These are phyloP conservation scores for Rubroshorea leprosula DNA, from an alignment of 345 rosid species.

Conservation along the genomic window DNA sequence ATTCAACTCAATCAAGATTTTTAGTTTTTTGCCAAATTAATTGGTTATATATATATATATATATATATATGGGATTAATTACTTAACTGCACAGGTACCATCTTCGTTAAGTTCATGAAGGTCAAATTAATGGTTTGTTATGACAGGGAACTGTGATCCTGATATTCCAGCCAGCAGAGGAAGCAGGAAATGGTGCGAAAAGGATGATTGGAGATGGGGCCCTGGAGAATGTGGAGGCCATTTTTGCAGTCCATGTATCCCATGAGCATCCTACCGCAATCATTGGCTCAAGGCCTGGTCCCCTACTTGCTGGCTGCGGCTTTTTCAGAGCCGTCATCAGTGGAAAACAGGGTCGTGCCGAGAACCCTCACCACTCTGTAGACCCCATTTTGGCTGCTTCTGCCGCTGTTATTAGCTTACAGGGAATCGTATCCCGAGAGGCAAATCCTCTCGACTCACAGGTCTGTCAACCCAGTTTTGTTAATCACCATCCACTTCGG, in stretches of 20 bases:
- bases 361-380: conserved; percentile 24
- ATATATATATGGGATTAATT: no score
- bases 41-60: no score
- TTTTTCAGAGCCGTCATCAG: conserved; percentile 62
- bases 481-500: background rate
- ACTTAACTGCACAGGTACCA: no score
- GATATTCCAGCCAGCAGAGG: conserved; percentile 93
- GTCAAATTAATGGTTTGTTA: background rate
- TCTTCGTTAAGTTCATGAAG: no score
- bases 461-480: conserved; percentile 22
- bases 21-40: no score
- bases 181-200: conserved; percentile 95
- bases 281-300: conserved; percentile 82
- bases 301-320: conserved; percentile 89
- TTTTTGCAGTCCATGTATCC: conserved; percentile 82
- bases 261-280: conserved; percentile 67
- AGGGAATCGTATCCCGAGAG: conserved; percentile 83
- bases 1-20: no score
- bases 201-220: conserved; percentile 77
- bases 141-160: conserved; percentile 79
- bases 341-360: conserved; percentile 21
- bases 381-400: conserved; percentile 70
- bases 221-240: conserved; percentile 62
- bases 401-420: conserved; percentile 71
- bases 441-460: conserved; percentile 81